A percentile compares a stretch with the other conserved stretches of the same genome.
Conservation (phyloP, 1,284 basidiomycete genomes). For the Puccinia horiana region DNA sequence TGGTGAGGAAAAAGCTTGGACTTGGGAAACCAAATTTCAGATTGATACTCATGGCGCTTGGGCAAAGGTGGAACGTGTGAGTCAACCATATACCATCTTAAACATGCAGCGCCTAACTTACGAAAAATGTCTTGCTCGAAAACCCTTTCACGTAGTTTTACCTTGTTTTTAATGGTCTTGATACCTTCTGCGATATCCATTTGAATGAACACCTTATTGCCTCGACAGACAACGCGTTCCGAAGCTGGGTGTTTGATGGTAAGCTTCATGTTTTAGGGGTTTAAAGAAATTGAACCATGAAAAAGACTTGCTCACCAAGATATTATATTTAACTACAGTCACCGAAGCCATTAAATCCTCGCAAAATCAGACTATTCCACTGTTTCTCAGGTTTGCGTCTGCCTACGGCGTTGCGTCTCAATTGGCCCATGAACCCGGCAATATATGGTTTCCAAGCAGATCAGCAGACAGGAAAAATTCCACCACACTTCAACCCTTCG, state of each 20-base stretch:
- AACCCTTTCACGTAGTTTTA: conserved; percentile 24
- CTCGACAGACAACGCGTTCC: conserved; percentile 36
- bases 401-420: conserved; percentile 4
- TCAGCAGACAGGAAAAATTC: background rate
- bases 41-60: background rate
- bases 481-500: conserved; percentile 49
- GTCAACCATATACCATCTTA: background rate
- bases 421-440: conserved; percentile 37
- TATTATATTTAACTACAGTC: background rate
- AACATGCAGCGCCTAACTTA: background rate
- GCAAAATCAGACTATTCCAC: background rate
- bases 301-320: background rate
- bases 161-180: conserved; percentile 36
- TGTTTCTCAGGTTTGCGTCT: conserved; percentile 31
- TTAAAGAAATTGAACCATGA: background rate
- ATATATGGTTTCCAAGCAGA: conserved; percentile 32
- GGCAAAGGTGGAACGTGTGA: conserved; percentile 32
- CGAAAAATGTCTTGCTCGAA: background rate
- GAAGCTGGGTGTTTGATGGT: conserved; percentile 49
- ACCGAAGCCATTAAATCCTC: conserved; percentile 16
- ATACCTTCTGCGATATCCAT: conserved; percentile 41
- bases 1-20: conserved; percentile 46
- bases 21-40: conserved; percentile 28
- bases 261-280: background rate
- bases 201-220: conserved; percentile 6